A percentile compares a stretch with the other conserved stretches of the same genome.
phyloP scores from a whole-genome alignment of 2,329 filamentous ascomycete genomes.

The Atkinsonella texensis region DNA sequence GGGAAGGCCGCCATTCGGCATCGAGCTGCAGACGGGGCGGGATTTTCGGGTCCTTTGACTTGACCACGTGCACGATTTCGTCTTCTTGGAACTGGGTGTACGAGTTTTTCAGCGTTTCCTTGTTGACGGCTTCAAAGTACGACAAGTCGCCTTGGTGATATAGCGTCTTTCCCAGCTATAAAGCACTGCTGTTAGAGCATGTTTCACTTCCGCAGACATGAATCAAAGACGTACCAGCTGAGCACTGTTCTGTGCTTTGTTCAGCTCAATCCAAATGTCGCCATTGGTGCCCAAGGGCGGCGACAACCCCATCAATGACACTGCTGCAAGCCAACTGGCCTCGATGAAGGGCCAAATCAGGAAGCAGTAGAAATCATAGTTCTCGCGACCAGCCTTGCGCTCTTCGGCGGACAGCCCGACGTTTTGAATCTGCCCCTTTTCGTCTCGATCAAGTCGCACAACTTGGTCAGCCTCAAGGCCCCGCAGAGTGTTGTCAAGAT shows the following conservation, averaged over 20 bases:
- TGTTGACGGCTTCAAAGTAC: slow-evolving; percentile 98
- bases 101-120: slow-evolving; percentile 90
- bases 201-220: not conserved
- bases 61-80: slow-evolving; percentile 68
- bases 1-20: slow-evolving; percentile 59
- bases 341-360: slow-evolving; percentile 98
- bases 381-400: slow-evolving; percentile 70
- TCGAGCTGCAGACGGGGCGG: slow-evolving; percentile 55
- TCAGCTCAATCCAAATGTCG: slow-evolving; percentile 68
- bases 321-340: slow-evolving; percentile 80
- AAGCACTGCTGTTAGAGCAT: slow-evolving; percentile 4
- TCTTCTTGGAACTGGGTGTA: slow-evolving; percentile 84
- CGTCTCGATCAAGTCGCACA: slow-evolving; percentile 51
- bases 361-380: slow-evolving; percentile 98
- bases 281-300: slow-evolving; percentile 50
- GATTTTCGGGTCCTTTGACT: slow-evolving; percentile 51
- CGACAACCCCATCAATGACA: slow-evolving; percentile 76
- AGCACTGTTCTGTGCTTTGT: slow-evolving; percentile 67
- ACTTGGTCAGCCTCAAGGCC: slow-evolving; percentile 71
- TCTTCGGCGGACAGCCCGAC: slow-evolving; percentile 70
- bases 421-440: slow-evolving; percentile 43
- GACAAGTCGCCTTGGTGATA: slow-evolving; percentile 95
- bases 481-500: slow-evolving; percentile 67
- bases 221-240: slow-evolving; percentile 49
- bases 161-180: slow-evolving; percentile 79